Evolutionary conservation across 2,329 filamentous ascomycete genomes (phyloP), one percentile per base, ranked within the genome.

Genomic region (Beauveria medogensis): DNA sequence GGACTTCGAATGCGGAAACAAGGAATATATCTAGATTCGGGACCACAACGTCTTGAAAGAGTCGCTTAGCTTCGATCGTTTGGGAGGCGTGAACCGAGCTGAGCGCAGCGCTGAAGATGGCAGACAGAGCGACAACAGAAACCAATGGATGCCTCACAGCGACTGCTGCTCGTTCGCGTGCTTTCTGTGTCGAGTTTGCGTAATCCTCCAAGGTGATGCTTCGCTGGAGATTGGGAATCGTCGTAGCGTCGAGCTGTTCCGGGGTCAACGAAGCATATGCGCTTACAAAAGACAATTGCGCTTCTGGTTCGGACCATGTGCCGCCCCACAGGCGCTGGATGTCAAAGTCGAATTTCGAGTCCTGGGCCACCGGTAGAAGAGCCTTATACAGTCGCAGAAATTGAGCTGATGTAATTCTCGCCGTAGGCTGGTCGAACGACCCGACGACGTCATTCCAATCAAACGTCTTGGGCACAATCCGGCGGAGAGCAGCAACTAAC

Each of bases 321-420:
- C 92, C 92, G 62, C 92, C 92, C 92, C 94, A 97, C 24, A 99
- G 78, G 44, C 82, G 82, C 71, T 97, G 92, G 50, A 99, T 88
- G 70, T 97, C 91, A 67, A 97, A 86, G 22, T 69, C 67, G 16
- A 65, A 67, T 26, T 68, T 70, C 3, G 73, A 63, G n/a, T 82
- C 78, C 58, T 77, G 76, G 2, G 92, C 90, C 59, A 94, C 79
- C 1, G 88, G 86, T 18, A 92, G 76, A 30, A 99, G 77, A 5
- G 90, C 89, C 60, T 89, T 83, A 75, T 94, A 96, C 3, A 99
- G 78, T 14, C 83, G 82, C 46, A 94, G 75, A 66, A 99, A 96
- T 66, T 97, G 92, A 47, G 83, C 77, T 24, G 89, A 85, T 2
- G 91, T 88, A 59, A 97, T 82, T 55, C 89, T 83, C 9, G 96